Percentiles rank a stretch among this genome's conserved stretches.
Evolutionary conservation across 2,329 filamentous ascomycete species (phyloP).

Genomic region (Sporothrix brasiliensis): DNA sequence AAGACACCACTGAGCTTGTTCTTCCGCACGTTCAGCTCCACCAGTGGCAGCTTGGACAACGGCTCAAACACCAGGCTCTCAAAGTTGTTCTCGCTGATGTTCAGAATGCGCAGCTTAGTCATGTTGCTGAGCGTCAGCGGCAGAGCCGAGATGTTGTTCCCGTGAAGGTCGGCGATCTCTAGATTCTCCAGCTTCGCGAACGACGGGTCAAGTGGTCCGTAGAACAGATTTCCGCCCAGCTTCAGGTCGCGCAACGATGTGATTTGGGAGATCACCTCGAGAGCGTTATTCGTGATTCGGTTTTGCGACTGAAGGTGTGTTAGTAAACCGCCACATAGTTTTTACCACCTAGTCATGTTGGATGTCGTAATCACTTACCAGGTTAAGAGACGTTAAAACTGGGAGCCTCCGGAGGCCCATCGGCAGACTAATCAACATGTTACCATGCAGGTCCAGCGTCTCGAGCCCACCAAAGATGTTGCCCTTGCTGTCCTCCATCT

Average conservation of each 20-base stretch:
- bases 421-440: constrained; percentile 72
- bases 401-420: constrained; percentile 73
- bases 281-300: constrained; percentile 69
- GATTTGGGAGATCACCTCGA: constrained; percentile 76
- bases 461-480: constrained; percentile 83
- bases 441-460: constrained; percentile 82
- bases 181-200: constrained; percentile 68
- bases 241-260: constrained; percentile 74
- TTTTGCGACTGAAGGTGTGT: constrained; percentile 69
- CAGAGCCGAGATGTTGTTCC: constrained; percentile 74
- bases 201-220: constrained; percentile 66
- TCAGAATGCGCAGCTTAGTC: constrained; percentile 70
- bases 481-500: constrained; percentile 67
- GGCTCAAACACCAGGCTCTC: constrained; percentile 69
- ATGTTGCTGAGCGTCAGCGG: constrained; percentile 70
- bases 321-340: not conserved
- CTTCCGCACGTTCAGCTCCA: constrained; percentile 73
- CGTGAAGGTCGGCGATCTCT: constrained; percentile 78
- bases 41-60: constrained; percentile 68
- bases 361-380: constrained; percentile 56
- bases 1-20: constrained; percentile 77
- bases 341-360: too few relatives aligned
- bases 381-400: constrained; percentile 76
- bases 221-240: constrained; percentile 74
- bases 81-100: constrained; percentile 78